Evolutionary conservation across 768 basidiomycete genomes (phyloP).

Genomic region (Termitomyces bulborhizus): DNA sequence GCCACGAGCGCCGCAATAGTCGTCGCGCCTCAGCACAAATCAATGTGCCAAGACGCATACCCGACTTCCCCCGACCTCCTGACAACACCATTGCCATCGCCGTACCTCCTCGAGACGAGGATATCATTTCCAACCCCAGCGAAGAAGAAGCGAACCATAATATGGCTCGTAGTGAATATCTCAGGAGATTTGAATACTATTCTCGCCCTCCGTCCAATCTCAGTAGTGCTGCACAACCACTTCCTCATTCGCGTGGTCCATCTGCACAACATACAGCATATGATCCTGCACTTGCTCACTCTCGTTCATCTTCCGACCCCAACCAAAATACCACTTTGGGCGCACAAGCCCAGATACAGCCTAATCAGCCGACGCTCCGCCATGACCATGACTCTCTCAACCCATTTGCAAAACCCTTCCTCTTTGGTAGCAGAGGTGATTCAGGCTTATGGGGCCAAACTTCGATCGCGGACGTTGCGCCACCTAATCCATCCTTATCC

Average conservation of each 20-base stretch:
- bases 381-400: constrained; percentile 49
- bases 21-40: constrained; percentile 40
- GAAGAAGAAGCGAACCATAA: constrained; percentile 53
- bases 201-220: constrained; percentile 38
- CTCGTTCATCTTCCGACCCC: constrained; percentile 43
- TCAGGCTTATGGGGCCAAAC: constrained; percentile 25
- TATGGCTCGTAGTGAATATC: constrained; percentile 31
- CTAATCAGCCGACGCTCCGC: constrained; percentile 18
- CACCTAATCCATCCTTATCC: constrained; percentile 28
- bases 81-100: constrained; percentile 38
- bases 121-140: constrained; percentile 82
- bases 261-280: constrained; percentile 57
- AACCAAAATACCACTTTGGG: constrained; percentile 16
- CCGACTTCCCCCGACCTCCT: constrained; percentile 78
- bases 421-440: constrained; percentile 50
- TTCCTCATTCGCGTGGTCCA: constrained; percentile 59
- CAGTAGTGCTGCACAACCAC: constrained; percentile 40
- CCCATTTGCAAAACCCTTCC: constrained; percentile 79
- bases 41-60: constrained; percentile 66
- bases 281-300: constrained; percentile 62
- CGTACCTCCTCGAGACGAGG: constrained; percentile 36
- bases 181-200: constrained; percentile 38
- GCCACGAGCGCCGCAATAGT: constrained; percentile 56
- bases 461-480: constrained; percentile 26
- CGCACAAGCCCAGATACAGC: constrained; percentile 18